Conservation (phyloP, 2,329 filamentous ascomycete genomes). For the Macrophomina phaseolina region DNA sequence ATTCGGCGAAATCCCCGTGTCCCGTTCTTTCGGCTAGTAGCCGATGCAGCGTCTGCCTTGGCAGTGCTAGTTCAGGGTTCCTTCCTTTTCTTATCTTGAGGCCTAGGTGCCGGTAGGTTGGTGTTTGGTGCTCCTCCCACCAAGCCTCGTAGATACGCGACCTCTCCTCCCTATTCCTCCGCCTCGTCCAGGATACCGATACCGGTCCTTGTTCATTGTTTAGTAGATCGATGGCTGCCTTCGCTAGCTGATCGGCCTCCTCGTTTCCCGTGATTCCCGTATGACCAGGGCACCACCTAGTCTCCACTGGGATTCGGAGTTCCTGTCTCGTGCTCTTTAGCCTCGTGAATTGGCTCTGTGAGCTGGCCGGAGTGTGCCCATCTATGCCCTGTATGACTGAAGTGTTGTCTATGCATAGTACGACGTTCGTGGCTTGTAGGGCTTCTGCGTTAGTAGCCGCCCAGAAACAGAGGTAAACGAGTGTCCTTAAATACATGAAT, state of each 20-base stretch:
- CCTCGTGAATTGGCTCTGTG: too few relatives aligned
- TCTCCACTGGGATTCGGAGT: too few relatives aligned
- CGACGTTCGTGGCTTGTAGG: too few relatives aligned
- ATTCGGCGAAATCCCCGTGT: conserved; percentile 1
- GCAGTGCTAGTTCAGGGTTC: background rate
- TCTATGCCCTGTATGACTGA: too few relatives aligned
- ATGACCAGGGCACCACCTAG: too few relatives aligned
- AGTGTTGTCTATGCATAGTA: too few relatives aligned
- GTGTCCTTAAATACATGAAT: too few relatives aligned
- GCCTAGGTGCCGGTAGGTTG: background rate
- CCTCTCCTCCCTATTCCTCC: background rate
- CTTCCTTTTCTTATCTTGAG: background rate
- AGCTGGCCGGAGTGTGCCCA: too few relatives aligned
- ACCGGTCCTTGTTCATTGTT: background rate
- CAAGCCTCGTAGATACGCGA: background rate
- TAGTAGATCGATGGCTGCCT: background rate
- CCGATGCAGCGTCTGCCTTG: background rate
- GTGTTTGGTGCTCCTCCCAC: background rate
- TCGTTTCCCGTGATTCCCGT: background rate
- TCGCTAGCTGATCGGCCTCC: background rate
- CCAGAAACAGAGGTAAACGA: too few relatives aligned
- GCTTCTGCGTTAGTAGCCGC: too few relatives aligned
- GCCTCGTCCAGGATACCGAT: background rate
- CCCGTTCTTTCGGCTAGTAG: conserved; percentile 3
- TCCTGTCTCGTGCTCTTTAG: too few relatives aligned